Percentiles rank a stretch among this genome's conserved stretches.
Evolutionary conservation across 805 yeast species (phyloP).

Genomic region (Cyberlindnera suaveolens): DNA sequence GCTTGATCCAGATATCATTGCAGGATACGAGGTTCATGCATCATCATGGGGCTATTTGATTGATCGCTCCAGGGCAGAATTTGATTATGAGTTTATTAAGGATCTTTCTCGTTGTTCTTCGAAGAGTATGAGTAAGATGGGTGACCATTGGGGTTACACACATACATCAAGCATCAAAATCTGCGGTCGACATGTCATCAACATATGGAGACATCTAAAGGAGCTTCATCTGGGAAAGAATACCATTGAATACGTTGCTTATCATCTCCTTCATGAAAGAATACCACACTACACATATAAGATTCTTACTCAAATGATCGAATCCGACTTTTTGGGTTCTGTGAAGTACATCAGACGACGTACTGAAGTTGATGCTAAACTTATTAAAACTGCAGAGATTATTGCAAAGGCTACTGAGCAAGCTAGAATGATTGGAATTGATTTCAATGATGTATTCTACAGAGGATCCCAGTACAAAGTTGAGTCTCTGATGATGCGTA

Average conservation of each 20-base stretch:
- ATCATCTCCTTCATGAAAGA: conserved; percentile 57
- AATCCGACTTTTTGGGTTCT: conserved; percentile 27
- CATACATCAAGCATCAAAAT: conserved; percentile 66
- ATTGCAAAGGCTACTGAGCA: conserved; percentile 71
- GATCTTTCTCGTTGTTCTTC: conserved; percentile 54
- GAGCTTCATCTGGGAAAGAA: conserved; percentile 63
- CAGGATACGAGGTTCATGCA: conserved; percentile 79
- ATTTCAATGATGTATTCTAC: conserved; percentile 78
- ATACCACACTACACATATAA: conserved; percentile 55
- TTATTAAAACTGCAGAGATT: conserved; percentile 50
- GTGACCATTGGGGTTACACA: conserved; percentile 75
- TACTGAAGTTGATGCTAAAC: conserved; percentile 33
- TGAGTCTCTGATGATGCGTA: conserved; percentile 71
- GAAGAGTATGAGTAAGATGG: conserved; percentile 44
- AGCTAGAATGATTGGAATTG: conserved; percentile 82
- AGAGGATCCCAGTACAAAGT: conserved; percentile 94
- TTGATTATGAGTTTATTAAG: conserved; percentile 47
- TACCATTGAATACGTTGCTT: conserved; percentile 70
- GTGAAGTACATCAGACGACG: conserved; percentile 42
- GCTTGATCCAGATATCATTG: conserved; percentile 81
- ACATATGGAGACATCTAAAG: conserved; percentile 76
- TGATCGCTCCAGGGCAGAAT: conserved; percentile 46
- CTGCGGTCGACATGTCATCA: conserved; percentile 78
- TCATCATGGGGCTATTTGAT: conserved; percentile 87
- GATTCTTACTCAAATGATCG: conserved; percentile 44